A percentile compares a stretch with the other conserved stretches of the same genome.
phyloP scores from a whole-genome alignment of 2,329 filamentous ascomycete species.

The Clonostachys rosea region DNA sequence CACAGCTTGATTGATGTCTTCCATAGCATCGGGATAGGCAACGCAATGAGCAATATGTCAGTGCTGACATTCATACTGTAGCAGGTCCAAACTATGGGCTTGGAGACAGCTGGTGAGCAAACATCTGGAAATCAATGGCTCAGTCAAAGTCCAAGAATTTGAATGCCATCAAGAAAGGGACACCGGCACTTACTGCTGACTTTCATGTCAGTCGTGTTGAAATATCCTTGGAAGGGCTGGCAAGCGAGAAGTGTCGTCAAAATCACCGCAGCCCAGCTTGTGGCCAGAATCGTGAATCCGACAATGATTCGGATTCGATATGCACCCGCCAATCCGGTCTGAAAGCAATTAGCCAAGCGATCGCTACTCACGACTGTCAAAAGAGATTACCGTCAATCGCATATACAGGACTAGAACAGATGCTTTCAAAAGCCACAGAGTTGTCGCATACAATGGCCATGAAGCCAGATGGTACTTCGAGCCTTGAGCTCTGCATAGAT shows the following conservation, averaged over 20 bases:
- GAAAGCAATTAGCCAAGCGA: too few relatives aligned
- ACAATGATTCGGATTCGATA: conserved; percentile 40
- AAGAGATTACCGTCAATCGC: conserved; percentile 34
- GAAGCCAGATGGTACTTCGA: conserved; percentile 52
- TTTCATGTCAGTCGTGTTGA: conserved; percentile 51
- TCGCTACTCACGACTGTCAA: too few relatives aligned
- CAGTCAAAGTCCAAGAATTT: background rate
- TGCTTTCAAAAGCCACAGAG: conserved; percentile 51
- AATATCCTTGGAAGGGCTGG: conserved; percentile 45
- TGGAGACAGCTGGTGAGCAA: conserved; percentile 9
- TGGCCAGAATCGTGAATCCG: conserved; percentile 41
- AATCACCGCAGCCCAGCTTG: conserved; percentile 43
- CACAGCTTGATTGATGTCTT: conserved; percentile 2
- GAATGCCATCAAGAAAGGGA: background rate
- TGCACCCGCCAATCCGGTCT: background rate
- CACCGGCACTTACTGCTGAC: conserved; percentile 40
- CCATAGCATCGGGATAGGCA: conserved; percentile 11
- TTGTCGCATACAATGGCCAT: conserved; percentile 47
- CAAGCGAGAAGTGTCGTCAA: conserved; percentile 47
- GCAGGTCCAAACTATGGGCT: conserved; percentile 7
- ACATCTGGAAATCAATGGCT: conserved; percentile 1
- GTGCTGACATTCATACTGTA: conserved; percentile 10
- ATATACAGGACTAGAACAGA: conserved; percentile 54
- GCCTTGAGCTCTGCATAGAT: conserved; percentile 35
- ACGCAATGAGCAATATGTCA: conserved; percentile 10